Evolutionary conservation across 2,329 filamentous ascomycete species (phyloP).

Genomic region (Cladosporium sp.): DNA sequence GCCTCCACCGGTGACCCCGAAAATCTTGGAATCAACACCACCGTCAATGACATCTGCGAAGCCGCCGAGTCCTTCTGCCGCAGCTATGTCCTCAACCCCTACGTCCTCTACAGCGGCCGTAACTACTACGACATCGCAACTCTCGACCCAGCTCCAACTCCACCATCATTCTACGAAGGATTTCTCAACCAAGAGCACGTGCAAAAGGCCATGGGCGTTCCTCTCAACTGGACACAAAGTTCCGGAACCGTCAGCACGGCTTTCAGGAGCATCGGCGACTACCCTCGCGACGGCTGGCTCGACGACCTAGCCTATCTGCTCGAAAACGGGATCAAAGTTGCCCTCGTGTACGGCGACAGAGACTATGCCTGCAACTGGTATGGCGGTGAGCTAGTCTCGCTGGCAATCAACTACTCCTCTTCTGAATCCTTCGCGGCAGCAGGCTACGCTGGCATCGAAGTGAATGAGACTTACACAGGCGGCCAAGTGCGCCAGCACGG

Average conservation of each 20-base stretch:
- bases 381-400: slow-evolving; percentile 50
- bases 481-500: slow-evolving; percentile 27
- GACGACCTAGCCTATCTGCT: slow-evolving; percentile 51
- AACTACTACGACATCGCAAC: slow-evolving; percentile 58
- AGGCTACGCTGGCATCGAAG: slow-evolving; percentile 37
- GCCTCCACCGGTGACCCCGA: slow-evolving; percentile 47
- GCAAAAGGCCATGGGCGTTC: slow-evolving; percentile 53
- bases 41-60: slow-evolving; percentile 40
- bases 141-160: slow-evolving; percentile 37
- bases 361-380: slow-evolving; percentile 45
- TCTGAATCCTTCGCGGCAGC: slow-evolving; percentile 42
- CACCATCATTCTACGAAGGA: slow-evolving; percentile 44
- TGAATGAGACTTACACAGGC: slow-evolving; percentile 21
- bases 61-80: slow-evolving; percentile 45
- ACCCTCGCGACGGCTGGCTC: slow-evolving; percentile 44
- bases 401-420: slow-evolving; percentile 54
- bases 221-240: slow-evolving; percentile 26
- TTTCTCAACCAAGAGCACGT: slow-evolving; percentile 55
- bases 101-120: slow-evolving; percentile 39
- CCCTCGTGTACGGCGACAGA: slow-evolving; percentile 53
- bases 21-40: slow-evolving; percentile 38
- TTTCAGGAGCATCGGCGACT: slow-evolving; percentile 44
- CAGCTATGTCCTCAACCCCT: slow-evolving; percentile 43
- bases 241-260: slow-evolving; percentile 12
- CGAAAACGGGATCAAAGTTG: slow-evolving; percentile 53